Percentiles rank a stretch among this genome's conserved stretches.
These are phyloP conservation scores for Leucosporidium yakuticum DNA, from an alignment of 768 basidiomycete species.

Conservation along the genomic window DNA sequence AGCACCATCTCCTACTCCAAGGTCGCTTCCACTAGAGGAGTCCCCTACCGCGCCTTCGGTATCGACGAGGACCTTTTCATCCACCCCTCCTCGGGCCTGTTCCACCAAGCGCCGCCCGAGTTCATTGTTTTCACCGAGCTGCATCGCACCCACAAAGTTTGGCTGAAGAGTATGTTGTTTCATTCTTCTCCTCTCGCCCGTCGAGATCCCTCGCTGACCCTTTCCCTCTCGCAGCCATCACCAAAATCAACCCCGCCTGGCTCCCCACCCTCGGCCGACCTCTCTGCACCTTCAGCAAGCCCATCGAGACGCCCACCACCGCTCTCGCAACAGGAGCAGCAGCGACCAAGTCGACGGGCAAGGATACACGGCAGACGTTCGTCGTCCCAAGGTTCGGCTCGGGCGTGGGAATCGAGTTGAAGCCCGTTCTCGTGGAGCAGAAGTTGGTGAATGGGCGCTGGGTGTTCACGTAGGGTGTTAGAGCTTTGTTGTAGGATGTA, in stretches of 20 bases:
- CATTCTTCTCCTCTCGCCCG: conserved; percentile 13
- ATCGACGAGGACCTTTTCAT: conserved; percentile 82
- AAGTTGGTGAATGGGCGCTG: conserved; percentile 44
- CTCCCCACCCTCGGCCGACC: conserved; percentile 69
- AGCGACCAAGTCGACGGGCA: conserved; percentile 41
- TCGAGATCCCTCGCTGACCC: neutral
- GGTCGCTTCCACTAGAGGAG: conserved; percentile 66
- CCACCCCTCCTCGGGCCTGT: conserved; percentile 79
- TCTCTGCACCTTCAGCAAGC: conserved; percentile 63
- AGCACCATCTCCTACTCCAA: conserved; percentile 50
- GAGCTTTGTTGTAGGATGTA: too few species aligned
- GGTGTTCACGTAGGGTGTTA: conserved; percentile 35
- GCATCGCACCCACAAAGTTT: conserved; percentile 64
- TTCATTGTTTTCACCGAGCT: conserved; percentile 80
- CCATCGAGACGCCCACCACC: conserved; percentile 15
- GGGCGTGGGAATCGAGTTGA: conserved; percentile 72
- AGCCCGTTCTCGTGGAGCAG: conserved; percentile 55
- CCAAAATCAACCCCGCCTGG: conserved; percentile 82
- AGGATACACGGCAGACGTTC: conserved; percentile 53
- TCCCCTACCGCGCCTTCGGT: conserved; percentile 75
- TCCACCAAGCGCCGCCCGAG: conserved; percentile 66
- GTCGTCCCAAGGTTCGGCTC: conserved; percentile 79
- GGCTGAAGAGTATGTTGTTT: conserved; percentile 65
- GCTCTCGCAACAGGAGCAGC: conserved; percentile 17
- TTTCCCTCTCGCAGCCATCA: conserved; percentile 55